A percentile compares a stretch with the other conserved stretches of the same genome.
phyloP scores from a whole-genome alignment of 306 rosid species.

The Gleditsia sinensis region DNA sequence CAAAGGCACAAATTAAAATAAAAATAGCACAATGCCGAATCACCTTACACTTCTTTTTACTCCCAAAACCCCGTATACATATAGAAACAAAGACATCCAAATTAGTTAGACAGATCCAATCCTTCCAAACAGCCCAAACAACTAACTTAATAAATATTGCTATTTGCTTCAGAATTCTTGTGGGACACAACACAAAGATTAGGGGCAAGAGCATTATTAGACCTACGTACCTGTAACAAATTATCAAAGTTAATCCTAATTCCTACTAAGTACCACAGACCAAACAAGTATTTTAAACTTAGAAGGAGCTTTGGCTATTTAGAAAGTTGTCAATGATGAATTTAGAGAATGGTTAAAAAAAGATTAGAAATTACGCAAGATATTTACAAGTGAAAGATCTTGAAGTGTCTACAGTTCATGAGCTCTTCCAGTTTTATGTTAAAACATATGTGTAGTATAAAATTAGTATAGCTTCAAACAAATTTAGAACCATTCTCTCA shows the following conservation, averaged over 20 bases:
- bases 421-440: slow-evolving; percentile 8
- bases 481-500: slow-evolving; percentile 16
- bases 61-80: background rate
- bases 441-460: background rate
- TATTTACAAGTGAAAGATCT: background rate
- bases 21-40: background rate
- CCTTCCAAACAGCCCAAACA: background rate
- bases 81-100: slow-evolving; percentile 7
- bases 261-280: background rate
- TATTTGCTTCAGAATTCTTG: background rate
- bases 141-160: background rate
- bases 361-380: slow-evolving; percentile 3
- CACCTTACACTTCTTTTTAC: background rate
- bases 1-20: background rate
- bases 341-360: background rate
- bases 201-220: background rate
- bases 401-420: background rate
- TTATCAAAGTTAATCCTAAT: slow-evolving; percentile 8
- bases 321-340: background rate
- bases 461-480: slow-evolving; percentile 19
- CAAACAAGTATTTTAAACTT: slow-evolving; percentile 2
- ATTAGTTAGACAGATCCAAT: background rate
- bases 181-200: background rate
- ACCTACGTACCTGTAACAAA: background rate
- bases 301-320: background rate